Conservation (phyloP, 164 flowering plant genomes). For the Tetrastigma voinierianum region DNA sequence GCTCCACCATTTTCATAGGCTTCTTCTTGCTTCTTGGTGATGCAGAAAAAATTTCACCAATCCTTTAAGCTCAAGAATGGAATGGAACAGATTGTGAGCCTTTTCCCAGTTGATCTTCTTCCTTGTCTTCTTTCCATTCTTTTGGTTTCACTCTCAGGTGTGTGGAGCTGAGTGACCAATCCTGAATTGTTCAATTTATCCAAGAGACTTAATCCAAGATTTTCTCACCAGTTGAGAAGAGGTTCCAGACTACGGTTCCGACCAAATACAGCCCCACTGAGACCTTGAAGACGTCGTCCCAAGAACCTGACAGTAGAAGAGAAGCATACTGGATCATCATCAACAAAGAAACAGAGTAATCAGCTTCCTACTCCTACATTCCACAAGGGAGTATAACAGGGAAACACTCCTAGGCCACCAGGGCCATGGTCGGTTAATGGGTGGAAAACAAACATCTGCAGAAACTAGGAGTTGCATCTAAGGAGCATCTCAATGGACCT, state of each 20-base stretch:
- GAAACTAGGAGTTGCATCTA: too few species aligned
- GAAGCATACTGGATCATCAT: not conserved
- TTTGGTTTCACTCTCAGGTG: not conserved
- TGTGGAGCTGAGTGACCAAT: too few species aligned
- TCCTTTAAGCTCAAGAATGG: not conserved
- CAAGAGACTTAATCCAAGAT: constrained; percentile 49
- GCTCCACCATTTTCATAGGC: not conserved
- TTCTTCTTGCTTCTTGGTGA: not conserved
- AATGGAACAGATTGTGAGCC: not conserved
- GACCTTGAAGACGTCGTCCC: constrained; percentile 96
- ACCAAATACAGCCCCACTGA: constrained; percentile 85
- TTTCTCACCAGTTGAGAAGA: constrained; percentile 95
- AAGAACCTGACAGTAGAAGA: constrained; percentile 58
- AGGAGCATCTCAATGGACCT: too few species aligned
- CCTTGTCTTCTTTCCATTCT: not conserved
- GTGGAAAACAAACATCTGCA: too few species aligned
- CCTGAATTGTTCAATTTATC: not conserved
- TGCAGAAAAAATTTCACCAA: constrained; percentile 4
- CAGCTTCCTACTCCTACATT: too few species aligned
- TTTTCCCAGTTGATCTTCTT: not conserved
- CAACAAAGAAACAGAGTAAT: not conserved
- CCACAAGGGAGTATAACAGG: too few species aligned
- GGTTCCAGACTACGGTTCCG: constrained; percentile 96
- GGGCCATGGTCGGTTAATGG: too few species aligned
- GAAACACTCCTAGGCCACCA: too few species aligned